A percentile compares a stretch with the other conserved stretches of the same genome.
These are phyloP conservation scores for Volvox africanus DNA, from an alignment of 139 green algal genomes.

Conservation along the genomic window DNA sequence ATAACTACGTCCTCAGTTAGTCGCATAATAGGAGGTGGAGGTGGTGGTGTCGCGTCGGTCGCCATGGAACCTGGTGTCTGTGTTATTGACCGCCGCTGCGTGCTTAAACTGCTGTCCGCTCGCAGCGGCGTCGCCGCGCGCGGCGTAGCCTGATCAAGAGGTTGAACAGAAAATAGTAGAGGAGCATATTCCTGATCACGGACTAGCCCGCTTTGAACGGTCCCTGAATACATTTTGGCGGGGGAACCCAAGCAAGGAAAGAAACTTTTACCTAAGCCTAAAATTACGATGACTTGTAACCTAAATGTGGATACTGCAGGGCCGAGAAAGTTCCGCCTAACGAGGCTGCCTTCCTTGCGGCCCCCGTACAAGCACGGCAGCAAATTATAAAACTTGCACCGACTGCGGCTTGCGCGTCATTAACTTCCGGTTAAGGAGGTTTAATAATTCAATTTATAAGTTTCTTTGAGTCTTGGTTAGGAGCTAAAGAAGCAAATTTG, in stretches of 20 bases:
- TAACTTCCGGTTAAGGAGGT: too few relatives aligned
- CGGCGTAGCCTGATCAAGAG: constrained; percentile 44
- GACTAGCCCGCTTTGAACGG: background rate
- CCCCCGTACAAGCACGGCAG: too few relatives aligned
- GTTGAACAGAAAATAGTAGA: constrained; percentile 55
- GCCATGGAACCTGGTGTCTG: constrained; percentile 48
- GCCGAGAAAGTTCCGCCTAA: too few relatives aligned
- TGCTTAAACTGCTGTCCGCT: constrained; percentile 42
- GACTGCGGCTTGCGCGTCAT: too few relatives aligned
- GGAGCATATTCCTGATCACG: constrained; percentile 61
- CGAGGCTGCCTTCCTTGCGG: too few relatives aligned
- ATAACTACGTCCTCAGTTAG: constrained; percentile 58
- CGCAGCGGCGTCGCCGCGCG: constrained; percentile 46
- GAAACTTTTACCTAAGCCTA: background rate
- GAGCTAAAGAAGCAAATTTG: too few relatives aligned
- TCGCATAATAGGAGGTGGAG: constrained; percentile 51
- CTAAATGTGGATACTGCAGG: too few relatives aligned
- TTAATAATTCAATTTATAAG: too few relatives aligned
- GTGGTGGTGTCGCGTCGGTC: constrained; percentile 47
- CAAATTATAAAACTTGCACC: too few relatives aligned
- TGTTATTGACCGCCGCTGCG: constrained; percentile 42
- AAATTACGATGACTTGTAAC: background rate
- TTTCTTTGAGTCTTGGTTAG: too few relatives aligned
- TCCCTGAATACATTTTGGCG: constrained; percentile 33
- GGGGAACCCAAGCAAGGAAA: background rate